These are phyloP conservation scores for Fusarium lyarnte DNA, from an alignment of 2,329 filamentous ascomycete genomes.

Conservation along the genomic window DNA sequence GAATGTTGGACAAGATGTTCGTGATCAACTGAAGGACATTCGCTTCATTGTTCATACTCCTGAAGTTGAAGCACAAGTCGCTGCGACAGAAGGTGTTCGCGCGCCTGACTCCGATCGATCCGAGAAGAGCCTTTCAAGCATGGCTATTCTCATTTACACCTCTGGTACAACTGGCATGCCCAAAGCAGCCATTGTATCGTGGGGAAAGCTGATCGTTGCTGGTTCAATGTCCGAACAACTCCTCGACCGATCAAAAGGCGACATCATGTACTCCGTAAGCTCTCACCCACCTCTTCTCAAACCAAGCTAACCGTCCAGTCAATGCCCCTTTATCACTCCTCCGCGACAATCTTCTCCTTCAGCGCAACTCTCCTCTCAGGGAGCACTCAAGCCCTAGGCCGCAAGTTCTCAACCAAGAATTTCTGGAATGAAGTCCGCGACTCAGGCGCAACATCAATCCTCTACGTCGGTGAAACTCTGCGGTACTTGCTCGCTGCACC, in stretches of 20 bases:
- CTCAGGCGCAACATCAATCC: slow-evolving; percentile 77
- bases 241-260: slow-evolving; percentile 66
- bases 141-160: slow-evolving; percentile 83
- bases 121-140: slow-evolving; percentile 61
- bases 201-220: slow-evolving; percentile 69
- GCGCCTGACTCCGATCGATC: slow-evolving; percentile 66
- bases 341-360: slow-evolving; percentile 77
- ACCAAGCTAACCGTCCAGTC: slow-evolving; percentile 57
- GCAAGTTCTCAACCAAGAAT: slow-evolving; percentile 78
- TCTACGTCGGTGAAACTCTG: slow-evolving; percentile 90
- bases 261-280: slow-evolving; percentile 79
- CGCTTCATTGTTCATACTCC: slow-evolving; percentile 70
- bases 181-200: slow-evolving; percentile 81
- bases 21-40: slow-evolving; percentile 58
- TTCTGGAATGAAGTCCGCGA: slow-evolving; percentile 83
- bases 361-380: slow-evolving; percentile 67
- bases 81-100: slow-evolving; percentile 61
- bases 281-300: neutral
- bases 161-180: slow-evolving; percentile 87
- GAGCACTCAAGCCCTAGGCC: slow-evolving; percentile 75
- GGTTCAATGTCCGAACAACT: slow-evolving; percentile 53
- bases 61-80: slow-evolving; percentile 64
- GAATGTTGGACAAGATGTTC: slow-evolving; percentile 68
- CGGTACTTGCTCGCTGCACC: slow-evolving; percentile 80
- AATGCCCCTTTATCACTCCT: slow-evolving; percentile 91